Base-by-base conservation (phyloP, 441 rosid species). In the Raphanus hybrid region DNA sequence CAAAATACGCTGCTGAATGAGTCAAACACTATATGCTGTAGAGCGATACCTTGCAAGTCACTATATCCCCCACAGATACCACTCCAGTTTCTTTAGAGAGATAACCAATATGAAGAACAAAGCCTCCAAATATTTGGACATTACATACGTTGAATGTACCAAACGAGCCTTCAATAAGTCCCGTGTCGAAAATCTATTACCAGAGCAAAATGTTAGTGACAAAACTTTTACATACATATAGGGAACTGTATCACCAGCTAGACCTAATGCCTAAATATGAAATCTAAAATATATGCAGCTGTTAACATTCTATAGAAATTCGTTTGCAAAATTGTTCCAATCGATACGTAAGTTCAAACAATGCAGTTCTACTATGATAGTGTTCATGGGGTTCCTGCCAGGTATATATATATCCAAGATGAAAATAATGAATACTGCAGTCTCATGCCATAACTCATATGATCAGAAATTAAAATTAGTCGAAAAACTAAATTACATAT, bases 111-210 rank as follows among this genome's bases (percentile, higher is more conserved):
- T 96, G 98, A 79, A 96, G 86, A 84, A 94, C 84, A 82, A 90
- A 96, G 65, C 99, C 99, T 34, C 97, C 98, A 86, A 78, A 96
- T 68, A 87, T 84, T 87, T 96, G 98, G 75, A 96, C 97, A 78
- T 92, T 89, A 74, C 86, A 84, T 58, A 96, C 98, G 81, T 90
- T 84, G 65, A 92, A 96, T 48, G 89, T 82, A 71, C 97, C 98
- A 66, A 85, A 91, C 14, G 94, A 79, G 65, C 98, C 98, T 80
- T 91, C 91, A 75, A 96, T 86, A 43, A 74, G 70, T 69, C 98
- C 97, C 0, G 90, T 90, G 79, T 96, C 98, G 84, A 88, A 96
- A 79, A 92, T 96, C 98, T 96, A 77, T 76, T 76, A 69, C 64
- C 81, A 85, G n/a, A 85, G 86, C 71, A 59, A 59, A 43, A 65